phyloP scores from a whole-genome alignment of 148 eudicot genomes.

The Cornus suecica region DNA sequence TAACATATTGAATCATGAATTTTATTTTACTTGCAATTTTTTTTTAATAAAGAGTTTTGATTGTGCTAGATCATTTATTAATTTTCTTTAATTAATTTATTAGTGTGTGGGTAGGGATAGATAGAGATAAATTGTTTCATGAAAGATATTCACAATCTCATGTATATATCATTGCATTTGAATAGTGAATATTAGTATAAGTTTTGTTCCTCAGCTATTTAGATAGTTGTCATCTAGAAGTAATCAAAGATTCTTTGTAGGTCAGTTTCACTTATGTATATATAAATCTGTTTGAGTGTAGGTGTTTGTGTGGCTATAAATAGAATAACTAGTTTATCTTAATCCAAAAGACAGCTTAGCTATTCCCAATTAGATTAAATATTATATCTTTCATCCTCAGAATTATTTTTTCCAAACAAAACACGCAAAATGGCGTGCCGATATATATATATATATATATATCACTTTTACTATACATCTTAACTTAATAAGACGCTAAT shows the following conservation, averaged over 20 bases:
- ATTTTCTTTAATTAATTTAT: too few species aligned
- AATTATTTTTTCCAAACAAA: not conserved
- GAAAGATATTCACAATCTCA: not conserved
- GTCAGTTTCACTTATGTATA: not conserved
- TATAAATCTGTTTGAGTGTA: too few species aligned
- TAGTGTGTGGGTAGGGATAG: not conserved
- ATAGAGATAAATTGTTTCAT: not conserved
- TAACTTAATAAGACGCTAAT: not conserved
- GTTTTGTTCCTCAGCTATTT: not conserved
- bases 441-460: too few species aligned
- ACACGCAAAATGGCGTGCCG: not conserved
- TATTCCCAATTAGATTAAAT: slow-evolving; percentile 12
- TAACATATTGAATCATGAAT: too few species aligned
- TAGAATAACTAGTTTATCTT: not conserved
- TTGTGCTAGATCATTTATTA: too few species aligned
- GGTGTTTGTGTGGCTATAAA: not conserved
- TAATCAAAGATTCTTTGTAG: not conserved
- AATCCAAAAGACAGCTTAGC: not conserved
- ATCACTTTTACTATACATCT: not conserved
- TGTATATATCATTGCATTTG: not conserved
- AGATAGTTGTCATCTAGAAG: not conserved
- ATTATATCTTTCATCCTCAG: not conserved
- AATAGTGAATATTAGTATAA: not conserved
- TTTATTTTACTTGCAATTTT: too few species aligned
- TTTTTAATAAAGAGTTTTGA: too few species aligned